phyloP scores from a whole-genome alignment of 805 yeast genomes.

The Teunomyces stri region DNA sequence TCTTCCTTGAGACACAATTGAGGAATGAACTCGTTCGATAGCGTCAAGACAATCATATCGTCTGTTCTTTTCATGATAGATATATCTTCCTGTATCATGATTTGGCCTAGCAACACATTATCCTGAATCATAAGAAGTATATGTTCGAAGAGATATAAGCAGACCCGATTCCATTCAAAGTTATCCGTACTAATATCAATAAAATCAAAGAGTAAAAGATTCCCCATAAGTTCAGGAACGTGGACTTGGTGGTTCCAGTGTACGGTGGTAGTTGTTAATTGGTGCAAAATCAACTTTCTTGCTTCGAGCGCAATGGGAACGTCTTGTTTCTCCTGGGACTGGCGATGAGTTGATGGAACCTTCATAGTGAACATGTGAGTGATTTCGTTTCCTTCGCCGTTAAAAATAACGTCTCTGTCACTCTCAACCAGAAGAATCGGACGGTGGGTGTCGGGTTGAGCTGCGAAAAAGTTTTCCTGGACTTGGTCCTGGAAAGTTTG shows the following conservation, averaged over 20 bases:
- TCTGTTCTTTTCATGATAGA: constrained; percentile 23
- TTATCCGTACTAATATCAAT: constrained; percentile 44
- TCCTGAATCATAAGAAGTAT: constrained; percentile 26
- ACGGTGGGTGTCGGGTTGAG: background rate
- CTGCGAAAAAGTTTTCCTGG: background rate
- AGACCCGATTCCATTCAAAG: constrained; percentile 37
- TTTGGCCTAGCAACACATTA: constrained; percentile 37
- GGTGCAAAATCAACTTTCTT: background rate
- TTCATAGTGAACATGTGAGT: constrained; percentile 18
- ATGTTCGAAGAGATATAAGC: constrained; percentile 32
- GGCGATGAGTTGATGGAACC: constrained; percentile 17
- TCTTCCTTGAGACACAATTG: constrained; percentile 37
- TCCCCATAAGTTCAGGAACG: constrained; percentile 15
- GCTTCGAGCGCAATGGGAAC: background rate
- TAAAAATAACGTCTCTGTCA: background rate
- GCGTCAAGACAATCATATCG: constrained; percentile 28
- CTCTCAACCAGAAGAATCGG: background rate
- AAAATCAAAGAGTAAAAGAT: constrained; percentile 39
- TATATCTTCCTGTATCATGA: constrained; percentile 37
- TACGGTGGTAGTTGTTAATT: background rate
- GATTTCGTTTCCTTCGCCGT: constrained; percentile 7
- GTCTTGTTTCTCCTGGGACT: background rate
- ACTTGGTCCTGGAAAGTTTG: background rate
- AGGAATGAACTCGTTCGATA: constrained; percentile 42
- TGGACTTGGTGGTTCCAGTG: constrained; percentile 8